Evolutionary conservation across 2,329 filamentous ascomycete genomes (phyloP), one percentile per base, ranked within the genome.

Genomic region (Penicillium freii): DNA sequence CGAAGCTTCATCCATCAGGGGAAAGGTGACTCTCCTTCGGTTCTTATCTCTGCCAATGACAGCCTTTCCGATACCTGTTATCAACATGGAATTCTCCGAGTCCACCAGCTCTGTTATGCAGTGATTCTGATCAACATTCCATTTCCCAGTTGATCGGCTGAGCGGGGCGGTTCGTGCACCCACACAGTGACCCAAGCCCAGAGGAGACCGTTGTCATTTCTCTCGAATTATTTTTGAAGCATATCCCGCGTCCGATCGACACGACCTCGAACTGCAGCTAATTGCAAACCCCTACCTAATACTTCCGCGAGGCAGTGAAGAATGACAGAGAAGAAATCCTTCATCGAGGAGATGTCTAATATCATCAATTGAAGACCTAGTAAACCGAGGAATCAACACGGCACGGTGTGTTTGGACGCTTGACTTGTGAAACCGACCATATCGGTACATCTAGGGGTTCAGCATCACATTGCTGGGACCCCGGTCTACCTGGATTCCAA

Each of bases 91-190:
- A 56, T 34, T 45, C 29, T 49, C 47, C 34, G 27, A 47, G 21
- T 29, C 29, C 25, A 43, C 51, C 17, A 49, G 23, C 40, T 29
- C 34, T 21, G 51, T 25, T 46, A 47, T 50, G 58, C 34, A 49
- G 15, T 55, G 46, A 27, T 21, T 8, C 33, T 29, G 57, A 61
- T 62, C 50, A 53, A 59, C 62, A 63, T 63, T 63, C 62, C 62
- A 62, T 50, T 59, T 21, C 55, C 55, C 15, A 25, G 31, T 43
- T 43, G 11, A 46, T 29, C 34, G 47, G 23, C n/a, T n/a, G 15
- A 47, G 51, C 25, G 45, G 46, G 42, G 42, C 42, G 23, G 15
- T 44, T 51, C 15, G 34, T 56, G 46, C 52, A 42, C 21, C 10
- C 25, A 43, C 27, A 17, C 10, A 47, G 29, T 34, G 6, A 19